phyloP scores from a whole-genome alignment of 2,329 filamentous ascomycete genomes.

The Aspergillus chevalieri region DNA sequence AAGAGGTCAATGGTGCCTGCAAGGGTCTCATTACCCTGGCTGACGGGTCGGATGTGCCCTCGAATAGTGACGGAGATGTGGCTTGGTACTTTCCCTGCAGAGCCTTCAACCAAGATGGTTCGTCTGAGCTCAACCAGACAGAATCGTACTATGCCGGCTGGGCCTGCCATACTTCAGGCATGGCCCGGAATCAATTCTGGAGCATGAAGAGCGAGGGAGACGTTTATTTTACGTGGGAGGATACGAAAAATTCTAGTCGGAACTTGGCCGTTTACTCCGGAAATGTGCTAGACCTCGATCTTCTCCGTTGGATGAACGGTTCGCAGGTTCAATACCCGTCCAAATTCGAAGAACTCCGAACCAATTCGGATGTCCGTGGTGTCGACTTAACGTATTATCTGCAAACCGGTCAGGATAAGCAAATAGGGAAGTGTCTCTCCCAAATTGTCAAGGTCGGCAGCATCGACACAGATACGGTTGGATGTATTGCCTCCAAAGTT shows the following conservation, averaged over 20 bases:
- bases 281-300: slow-evolving; percentile 81
- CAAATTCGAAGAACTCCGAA: slow-evolving; percentile 72
- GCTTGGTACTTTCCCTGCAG: slow-evolving; percentile 97
- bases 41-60: slow-evolving; percentile 68
- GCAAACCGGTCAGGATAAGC: slow-evolving; percentile 71
- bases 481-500: slow-evolving; percentile 94
- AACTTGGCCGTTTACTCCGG: slow-evolving; percentile 94
- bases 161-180: slow-evolving; percentile 72
- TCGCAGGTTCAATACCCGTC: slow-evolving; percentile 68
- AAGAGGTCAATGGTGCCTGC: slow-evolving; percentile 96
- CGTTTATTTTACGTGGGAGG: slow-evolving; percentile 94
- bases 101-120: slow-evolving; percentile 89
- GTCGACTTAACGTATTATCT: slow-evolving; percentile 86
- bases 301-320: slow-evolving; percentile 84
- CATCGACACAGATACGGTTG: slow-evolving; percentile 91
- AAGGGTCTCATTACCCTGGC: slow-evolving; percentile 78
- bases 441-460: slow-evolving; percentile 94
- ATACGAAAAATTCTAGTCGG: slow-evolving; percentile 79
- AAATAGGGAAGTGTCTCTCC: slow-evolving; percentile 76
- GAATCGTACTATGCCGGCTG: slow-evolving; percentile 75
- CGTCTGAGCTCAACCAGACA: slow-evolving; percentile 67
- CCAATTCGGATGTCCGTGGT: slow-evolving; percentile 66
- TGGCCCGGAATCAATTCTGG: slow-evolving; percentile 70
- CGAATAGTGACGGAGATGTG: slow-evolving; percentile 64
- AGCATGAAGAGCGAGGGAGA: slow-evolving; percentile 65